phyloP scores from a whole-genome alignment of 352 stramenopile species.

The Pythium sukuiense region DNA sequence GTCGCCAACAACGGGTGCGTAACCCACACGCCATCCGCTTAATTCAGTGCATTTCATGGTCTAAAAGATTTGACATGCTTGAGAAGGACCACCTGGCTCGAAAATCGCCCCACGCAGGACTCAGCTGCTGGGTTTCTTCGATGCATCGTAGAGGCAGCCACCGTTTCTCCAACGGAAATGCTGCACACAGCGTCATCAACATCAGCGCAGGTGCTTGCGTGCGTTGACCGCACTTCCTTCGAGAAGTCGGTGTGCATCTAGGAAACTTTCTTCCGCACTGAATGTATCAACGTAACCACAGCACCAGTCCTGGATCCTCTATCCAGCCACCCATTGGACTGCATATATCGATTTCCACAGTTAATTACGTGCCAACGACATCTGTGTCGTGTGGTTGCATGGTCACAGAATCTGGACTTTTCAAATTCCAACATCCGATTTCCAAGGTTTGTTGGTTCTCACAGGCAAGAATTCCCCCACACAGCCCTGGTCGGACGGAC shows the following conservation, averaged over 20 bases:
- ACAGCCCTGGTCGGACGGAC: background rate
- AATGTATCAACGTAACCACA: background rate
- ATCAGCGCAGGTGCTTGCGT: background rate
- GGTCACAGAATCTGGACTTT: background rate
- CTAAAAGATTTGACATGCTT: background rate
- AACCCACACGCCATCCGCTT: background rate
- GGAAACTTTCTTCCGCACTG: background rate
- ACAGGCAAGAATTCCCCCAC: background rate
- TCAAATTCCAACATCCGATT: background rate
- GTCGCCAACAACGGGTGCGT: background rate
- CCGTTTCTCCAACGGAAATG: background rate
- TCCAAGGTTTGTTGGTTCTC: background rate
- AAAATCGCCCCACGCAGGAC: background rate
- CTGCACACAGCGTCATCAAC: background rate
- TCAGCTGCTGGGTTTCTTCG: background rate
- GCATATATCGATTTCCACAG: slow-evolving; percentile 10
- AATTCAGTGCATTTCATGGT: background rate
- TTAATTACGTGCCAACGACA: background rate
- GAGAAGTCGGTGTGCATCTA: background rate
- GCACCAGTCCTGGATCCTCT: background rate
- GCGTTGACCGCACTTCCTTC: background rate
- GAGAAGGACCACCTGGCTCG: background rate
- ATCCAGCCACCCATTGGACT: background rate
- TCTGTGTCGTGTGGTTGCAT: background rate
- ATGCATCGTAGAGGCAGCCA: background rate